These are phyloP conservation scores for Solanum acaule DNA, from an alignment of 257 asterid species.

Conservation along the genomic window DNA sequence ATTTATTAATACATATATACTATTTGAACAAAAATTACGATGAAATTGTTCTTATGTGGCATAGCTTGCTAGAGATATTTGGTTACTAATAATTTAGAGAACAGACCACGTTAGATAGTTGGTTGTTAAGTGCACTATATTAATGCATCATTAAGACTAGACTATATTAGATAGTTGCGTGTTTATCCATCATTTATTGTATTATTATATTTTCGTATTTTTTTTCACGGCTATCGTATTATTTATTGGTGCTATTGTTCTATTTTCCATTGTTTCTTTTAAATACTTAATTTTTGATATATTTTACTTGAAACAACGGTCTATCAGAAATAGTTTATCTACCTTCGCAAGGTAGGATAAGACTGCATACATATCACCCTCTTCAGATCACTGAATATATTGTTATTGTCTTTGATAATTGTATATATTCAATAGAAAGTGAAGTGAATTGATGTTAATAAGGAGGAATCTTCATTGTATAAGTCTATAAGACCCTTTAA, in stretches of 20 bases:
- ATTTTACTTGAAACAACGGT: no score
- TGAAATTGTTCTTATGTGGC: background rate
- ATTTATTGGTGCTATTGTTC: accelerated
- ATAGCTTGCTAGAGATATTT: background rate
- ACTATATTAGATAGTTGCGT: background rate
- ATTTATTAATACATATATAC: no score
- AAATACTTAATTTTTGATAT: no score
- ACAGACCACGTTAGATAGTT: background rate
- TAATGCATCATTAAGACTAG: background rate
- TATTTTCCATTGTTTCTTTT: no score
- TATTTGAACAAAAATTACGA: no score
- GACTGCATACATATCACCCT: no score
- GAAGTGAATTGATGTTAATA: background rate
- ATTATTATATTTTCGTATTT: background rate
- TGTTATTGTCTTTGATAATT: no score
- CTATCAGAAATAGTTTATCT: no score
- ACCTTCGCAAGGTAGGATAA: no score
- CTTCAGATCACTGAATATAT: no score
- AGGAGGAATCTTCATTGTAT: background rate
- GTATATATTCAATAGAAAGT: background rate
- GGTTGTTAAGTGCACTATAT: background rate
- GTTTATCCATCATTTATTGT: background rate
- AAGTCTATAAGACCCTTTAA: background rate
- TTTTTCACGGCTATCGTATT: no score
- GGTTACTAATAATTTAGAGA: background rate